These are phyloP conservation scores for Diplodia corticola DNA, from an alignment of 2,329 filamentous ascomycete genomes.

Conservation along the genomic window DNA sequence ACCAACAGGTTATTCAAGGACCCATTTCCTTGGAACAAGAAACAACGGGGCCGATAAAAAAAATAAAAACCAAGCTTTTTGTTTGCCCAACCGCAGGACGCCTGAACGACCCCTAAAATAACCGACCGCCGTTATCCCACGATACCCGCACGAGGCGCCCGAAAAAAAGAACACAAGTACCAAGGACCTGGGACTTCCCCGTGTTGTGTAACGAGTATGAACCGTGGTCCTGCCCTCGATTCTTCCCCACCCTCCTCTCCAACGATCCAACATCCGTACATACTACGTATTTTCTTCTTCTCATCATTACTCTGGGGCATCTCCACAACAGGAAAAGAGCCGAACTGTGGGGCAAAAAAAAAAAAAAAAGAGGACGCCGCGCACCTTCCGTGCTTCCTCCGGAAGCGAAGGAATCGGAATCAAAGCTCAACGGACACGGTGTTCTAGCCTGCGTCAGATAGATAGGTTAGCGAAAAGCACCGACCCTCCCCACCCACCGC, in stretches of 20 bases:
- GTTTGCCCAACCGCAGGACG: neutral
- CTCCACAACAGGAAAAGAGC: neutral
- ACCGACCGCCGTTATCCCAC: neutral
- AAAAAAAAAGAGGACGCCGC: no score
- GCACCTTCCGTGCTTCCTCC: neutral
- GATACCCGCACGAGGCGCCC: neutral
- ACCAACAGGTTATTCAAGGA: neutral
- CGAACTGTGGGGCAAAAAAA: neutral
- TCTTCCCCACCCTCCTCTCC: neutral
- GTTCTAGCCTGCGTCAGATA: slow-evolving; percentile 3
- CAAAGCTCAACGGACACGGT: neutral
- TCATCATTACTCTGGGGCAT: neutral
- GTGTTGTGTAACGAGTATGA: no score
- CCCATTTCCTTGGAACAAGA: neutral
- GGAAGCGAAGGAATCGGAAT: neutral
- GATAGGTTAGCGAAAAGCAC: neutral
- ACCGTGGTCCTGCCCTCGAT: no score
- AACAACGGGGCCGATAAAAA: neutral
- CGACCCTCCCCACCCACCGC: neutral
- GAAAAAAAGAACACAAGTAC: neutral
- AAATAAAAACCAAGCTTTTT: neutral
- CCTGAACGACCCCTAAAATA: neutral
- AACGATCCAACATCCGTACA: neutral
- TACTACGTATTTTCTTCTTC: neutral
- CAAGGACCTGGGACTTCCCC: no score